A percentile compares a stretch with the other conserved stretches of the same genome.
Conservation (phyloP, 768 basidiomycete genomes). For the Favolaschia claudopus region DNA sequence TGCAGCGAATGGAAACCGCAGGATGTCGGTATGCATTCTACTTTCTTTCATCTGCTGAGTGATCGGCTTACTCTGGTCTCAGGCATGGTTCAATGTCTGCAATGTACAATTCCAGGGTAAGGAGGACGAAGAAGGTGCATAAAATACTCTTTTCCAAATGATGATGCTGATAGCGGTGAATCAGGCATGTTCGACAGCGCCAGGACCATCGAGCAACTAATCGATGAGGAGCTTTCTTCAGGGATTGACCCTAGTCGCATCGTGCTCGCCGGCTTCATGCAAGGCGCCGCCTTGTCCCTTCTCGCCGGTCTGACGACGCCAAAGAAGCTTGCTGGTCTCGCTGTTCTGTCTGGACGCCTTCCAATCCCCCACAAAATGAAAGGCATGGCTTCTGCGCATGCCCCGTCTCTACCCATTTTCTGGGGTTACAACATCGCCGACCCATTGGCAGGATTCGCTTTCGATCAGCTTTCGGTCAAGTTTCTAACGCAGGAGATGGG, state of each 20-base stretch:
- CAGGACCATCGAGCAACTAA: constrained; percentile 43
- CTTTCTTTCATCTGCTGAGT: background rate
- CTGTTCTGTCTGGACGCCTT: constrained; percentile 51
- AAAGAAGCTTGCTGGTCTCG: constrained; percentile 48
- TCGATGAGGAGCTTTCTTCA: constrained; percentile 50
- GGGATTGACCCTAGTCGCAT: constrained; percentile 50
- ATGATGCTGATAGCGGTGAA: background rate
- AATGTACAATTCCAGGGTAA: constrained; percentile 13
- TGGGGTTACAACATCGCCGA: constrained; percentile 24
- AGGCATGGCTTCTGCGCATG: constrained; percentile 17
- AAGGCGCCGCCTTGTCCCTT: constrained; percentile 53
- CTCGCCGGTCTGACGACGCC: constrained; percentile 46
- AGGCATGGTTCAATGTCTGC: constrained; percentile 14
- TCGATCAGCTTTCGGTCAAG: background rate
- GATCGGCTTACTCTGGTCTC: background rate
- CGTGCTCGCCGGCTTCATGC: constrained; percentile 56
- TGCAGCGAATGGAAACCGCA: constrained; percentile 5
- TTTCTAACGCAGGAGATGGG: constrained; percentile 10
- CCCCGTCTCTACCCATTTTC: constrained; percentile 24
- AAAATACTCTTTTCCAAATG: background rate
- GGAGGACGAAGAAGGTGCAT: constrained; percentile 35
- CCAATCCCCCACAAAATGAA: constrained; percentile 49
- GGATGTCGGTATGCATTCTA: constrained; percentile 4
- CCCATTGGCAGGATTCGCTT: background rate
- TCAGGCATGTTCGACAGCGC: constrained; percentile 50